A percentile compares a stretch with the other conserved stretches of the same genome.
These are phyloP conservation scores for Colletotrichum camelliae DNA, from an alignment of 2,329 filamentous ascomycete genomes.

Conservation along the genomic window DNA sequence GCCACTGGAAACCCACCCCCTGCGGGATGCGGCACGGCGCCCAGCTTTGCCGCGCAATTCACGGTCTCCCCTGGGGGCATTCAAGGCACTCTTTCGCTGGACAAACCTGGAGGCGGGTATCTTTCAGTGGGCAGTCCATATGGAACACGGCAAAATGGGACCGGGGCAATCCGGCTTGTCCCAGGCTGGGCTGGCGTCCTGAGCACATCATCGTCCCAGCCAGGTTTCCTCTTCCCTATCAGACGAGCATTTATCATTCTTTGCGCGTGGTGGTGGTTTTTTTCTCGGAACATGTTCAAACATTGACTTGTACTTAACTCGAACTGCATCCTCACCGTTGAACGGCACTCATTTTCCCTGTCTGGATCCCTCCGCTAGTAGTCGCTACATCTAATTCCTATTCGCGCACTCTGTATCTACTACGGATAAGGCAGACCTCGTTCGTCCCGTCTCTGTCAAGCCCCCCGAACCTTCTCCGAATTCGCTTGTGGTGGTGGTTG, in stretches of 20 bases:
- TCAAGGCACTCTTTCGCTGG: neutral
- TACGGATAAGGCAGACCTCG: neutral
- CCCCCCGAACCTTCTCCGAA: conserved; percentile 7
- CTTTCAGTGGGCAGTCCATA: neutral
- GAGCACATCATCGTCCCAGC: conserved; percentile 19
- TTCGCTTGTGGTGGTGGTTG: conserved; percentile 7
- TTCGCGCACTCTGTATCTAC: neutral
- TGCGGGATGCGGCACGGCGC: conserved; percentile 4
- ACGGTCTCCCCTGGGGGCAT: neutral
- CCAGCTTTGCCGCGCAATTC: conserved; percentile 6
- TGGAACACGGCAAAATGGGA: neutral
- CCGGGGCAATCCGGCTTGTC: conserved; percentile 17
- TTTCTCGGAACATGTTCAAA: neutral
- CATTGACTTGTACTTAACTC: neutral
- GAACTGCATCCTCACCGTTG: neutral
- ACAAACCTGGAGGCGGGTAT: neutral
- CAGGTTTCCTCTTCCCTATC: neutral
- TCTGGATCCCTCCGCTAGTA: neutral
- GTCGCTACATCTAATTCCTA: neutral
- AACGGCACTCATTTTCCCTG: neutral
- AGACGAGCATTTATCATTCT: neutral
- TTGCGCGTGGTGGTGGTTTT: neutral
- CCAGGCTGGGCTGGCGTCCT: conserved; percentile 8
- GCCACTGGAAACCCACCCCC: neutral
- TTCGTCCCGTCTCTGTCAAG: neutral